These are phyloP conservation scores for Tolypocladium ovalisporum DNA, from an alignment of 2,329 filamentous ascomycete genomes.

Conservation along the genomic window DNA sequence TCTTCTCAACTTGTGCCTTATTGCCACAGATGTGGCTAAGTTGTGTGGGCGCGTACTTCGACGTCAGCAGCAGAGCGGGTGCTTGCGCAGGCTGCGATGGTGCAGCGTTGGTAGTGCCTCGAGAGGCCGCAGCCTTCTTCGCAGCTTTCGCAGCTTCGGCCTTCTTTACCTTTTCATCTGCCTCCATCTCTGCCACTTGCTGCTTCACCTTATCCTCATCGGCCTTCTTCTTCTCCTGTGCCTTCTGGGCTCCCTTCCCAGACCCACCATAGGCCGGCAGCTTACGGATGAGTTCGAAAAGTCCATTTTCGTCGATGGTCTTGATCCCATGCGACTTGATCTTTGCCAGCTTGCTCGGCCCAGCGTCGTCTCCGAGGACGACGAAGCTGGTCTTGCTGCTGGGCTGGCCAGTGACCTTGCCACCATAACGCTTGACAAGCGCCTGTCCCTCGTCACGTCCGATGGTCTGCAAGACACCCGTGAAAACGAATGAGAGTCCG, in stretches of 20 bases:
- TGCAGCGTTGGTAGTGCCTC: conserved; percentile 9
- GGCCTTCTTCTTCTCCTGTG: conserved; percentile 71
- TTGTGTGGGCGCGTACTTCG: conserved; percentile 83
- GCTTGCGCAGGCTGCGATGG: conserved; percentile 31
- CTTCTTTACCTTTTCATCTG: conserved; percentile 55
- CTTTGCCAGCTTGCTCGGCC: conserved; percentile 83
- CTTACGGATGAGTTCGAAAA: conserved; percentile 73
- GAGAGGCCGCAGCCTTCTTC: conserved; percentile 25
- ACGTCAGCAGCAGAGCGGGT: conserved; percentile 73
- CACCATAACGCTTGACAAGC: conserved; percentile 86
- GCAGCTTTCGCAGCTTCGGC: conserved; percentile 42
- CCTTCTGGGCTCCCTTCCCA: conserved; percentile 78
- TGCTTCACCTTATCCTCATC: conserved; percentile 75
- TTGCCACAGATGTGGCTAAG: conserved; percentile 91
- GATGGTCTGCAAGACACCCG: conserved; percentile 70
- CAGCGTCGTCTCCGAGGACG: conserved; percentile 81
- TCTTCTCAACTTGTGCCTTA: conserved; percentile 78
- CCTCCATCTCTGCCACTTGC: conserved; percentile 77
- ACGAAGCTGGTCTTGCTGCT: conserved; percentile 93
- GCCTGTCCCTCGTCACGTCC: conserved; percentile 76
- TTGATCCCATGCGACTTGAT: conserved; percentile 73
- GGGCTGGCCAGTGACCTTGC: conserved; percentile 75
- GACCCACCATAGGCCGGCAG: conserved; percentile 80
- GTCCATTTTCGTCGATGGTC: conserved; percentile 86
- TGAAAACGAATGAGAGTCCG: conserved; percentile 90